Evolutionary conservation across 768 basidiomycete genomes (phyloP), one percentile per base, ranked within the genome.

Genomic region (Mycena venus): DNA sequence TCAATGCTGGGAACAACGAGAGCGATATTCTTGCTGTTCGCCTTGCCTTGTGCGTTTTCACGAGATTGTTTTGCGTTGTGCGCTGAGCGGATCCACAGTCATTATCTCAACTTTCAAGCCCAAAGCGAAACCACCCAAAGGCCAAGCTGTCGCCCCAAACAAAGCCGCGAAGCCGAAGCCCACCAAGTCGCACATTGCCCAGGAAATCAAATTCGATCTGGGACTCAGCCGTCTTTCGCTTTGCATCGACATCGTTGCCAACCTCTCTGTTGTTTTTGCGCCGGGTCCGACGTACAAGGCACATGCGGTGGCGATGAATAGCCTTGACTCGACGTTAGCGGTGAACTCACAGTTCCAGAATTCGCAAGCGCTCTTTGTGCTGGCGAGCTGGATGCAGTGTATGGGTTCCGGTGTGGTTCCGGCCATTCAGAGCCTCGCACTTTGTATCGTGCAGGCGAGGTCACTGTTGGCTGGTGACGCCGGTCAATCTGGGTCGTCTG

Each of bases 121-220:
- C 6, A 73, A 76, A 42, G 31, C 60, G 19, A 74, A 76, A 25
- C 4, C 32, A 6, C 51, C 67, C n/a, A 76, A 76, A 36, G 38
- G 27, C 53, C 53, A 65, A 34, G 51, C 49, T 17, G 56, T 29
- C n/a, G 19, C 55, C 6, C 17, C 40, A 8, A 55, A 49, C 15
- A 74, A 73, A 34, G 65, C 68, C 4, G 56, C 55, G 9, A 88
- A 87, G 75, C 84, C 86, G 7, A 88, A 86, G 74, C 86, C 89
- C 6, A 90, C 91, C 29, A 87, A 87, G 63, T 80, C 85, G 3
- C 87, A 90, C 49, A 87, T 95, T 21, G 87, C 89, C 23, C 86
- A 85, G 21, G 94, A 93, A 76, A 93, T 95, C 77, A 82, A 84
- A 25, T 95, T 95, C 75, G 95, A 96, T 82, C 86, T 95, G 6